Evolutionary conservation across 1,139 yeast genomes (phyloP).

Genomic region (Suhomyces terraborum): DNA sequence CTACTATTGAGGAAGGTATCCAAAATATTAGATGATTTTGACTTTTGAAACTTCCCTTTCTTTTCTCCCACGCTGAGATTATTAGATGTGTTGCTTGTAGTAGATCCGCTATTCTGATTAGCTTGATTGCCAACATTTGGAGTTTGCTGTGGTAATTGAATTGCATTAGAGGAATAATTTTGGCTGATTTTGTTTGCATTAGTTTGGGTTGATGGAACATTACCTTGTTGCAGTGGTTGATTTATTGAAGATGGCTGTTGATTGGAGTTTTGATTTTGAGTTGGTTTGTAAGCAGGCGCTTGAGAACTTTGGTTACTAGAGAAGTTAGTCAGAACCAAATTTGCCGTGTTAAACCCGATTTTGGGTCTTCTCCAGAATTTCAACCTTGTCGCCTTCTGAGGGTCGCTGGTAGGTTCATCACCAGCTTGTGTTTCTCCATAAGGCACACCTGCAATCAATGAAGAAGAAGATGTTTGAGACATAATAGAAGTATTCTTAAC

Average conservation of each 20-base stretch:
- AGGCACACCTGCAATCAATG: constrained; percentile 23
- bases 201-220: constrained; percentile 3
- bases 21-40: constrained; percentile 51
- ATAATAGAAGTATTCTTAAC: constrained; percentile 3
- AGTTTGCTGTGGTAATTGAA: constrained; percentile 17
- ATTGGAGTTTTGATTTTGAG: constrained; percentile 1
- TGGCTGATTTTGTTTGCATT: constrained; percentile 19
- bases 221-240: constrained; percentile 6
- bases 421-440: constrained; percentile 16
- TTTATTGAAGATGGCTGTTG: constrained; percentile 4
- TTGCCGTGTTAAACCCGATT: constrained; percentile 22
- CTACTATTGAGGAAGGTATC: constrained; percentile 37
- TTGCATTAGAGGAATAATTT: constrained; percentile 19
- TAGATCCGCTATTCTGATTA: constrained; percentile 9
- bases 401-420: constrained; percentile 39
- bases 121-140: constrained; percentile 9
- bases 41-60: constrained; percentile 35
- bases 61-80: constrained; percentile 11
- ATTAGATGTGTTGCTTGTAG: constrained; percentile 5
- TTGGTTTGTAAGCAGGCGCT: not conserved
- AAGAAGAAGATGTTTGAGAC: constrained; percentile 16
- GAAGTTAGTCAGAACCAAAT: constrained; percentile 14
- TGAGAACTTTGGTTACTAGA: not conserved
- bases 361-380: constrained; percentile 60
- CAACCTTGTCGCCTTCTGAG: constrained; percentile 48